Conservation (phyloP, 768 basidiomycete species). For the Serendipita sp. region DNA sequence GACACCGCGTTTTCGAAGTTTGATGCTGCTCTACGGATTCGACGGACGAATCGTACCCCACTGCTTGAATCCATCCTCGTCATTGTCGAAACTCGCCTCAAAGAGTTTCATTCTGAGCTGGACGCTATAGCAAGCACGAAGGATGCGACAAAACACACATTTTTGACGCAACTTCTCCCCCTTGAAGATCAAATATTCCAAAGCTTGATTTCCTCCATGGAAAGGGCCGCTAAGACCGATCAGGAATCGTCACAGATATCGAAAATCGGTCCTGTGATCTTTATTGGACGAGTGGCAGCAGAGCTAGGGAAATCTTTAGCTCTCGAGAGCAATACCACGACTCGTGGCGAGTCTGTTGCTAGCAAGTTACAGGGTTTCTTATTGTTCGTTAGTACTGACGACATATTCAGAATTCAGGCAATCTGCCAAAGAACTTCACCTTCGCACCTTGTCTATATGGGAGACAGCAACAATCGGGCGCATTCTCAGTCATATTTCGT, state of each 20-base stretch:
- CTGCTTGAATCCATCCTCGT: slow-evolving; percentile 40
- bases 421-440: slow-evolving; percentile 25
- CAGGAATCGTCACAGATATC: slow-evolving; percentile 21
- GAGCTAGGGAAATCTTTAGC: slow-evolving; percentile 17
- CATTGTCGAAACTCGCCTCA: slow-evolving; percentile 42
- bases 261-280: slow-evolving; percentile 23
- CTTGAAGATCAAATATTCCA: slow-evolving; percentile 27
- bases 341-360: too few relatives aligned
- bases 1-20: slow-evolving; percentile 41
- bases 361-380: not conserved
- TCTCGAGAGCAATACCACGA: not conserved
- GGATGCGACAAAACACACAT: not conserved
- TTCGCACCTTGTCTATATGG: slow-evolving; percentile 38
- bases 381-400: not conserved
- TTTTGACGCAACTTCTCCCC: slow-evolving; percentile 17
- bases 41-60: slow-evolving; percentile 48
- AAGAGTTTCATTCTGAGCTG: slow-evolving; percentile 43
- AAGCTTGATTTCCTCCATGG: slow-evolving; percentile 35
- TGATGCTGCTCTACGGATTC: slow-evolving; percentile 39
- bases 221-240: slow-evolving; percentile 26
- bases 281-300: slow-evolving; percentile 33
- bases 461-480: slow-evolving; percentile 24
- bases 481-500: not conserved
- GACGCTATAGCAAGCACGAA: slow-evolving; percentile 31
- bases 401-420: slow-evolving; percentile 31